phyloP scores from a whole-genome alignment of 2,329 filamentous ascomycete genomes.

The Colletotrichum viniferum region DNA sequence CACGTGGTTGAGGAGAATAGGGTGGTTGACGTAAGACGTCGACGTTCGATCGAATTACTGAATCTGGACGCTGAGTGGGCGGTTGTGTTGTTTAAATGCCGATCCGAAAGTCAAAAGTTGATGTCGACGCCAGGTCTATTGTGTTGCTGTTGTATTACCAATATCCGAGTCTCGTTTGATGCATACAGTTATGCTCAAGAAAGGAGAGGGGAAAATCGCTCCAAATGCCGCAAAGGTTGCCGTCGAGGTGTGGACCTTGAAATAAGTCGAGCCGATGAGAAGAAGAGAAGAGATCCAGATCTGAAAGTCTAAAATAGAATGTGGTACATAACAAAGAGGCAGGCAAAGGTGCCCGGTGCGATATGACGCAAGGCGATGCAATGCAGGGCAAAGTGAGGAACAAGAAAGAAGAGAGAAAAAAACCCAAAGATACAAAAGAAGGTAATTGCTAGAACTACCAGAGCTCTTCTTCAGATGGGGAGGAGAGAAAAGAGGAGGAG shows the following conservation, averaged over 20 bases:
- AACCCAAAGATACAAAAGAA: constrained; percentile 35
- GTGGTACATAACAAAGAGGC: neutral
- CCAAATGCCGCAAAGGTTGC: neutral
- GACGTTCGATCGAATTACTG: neutral
- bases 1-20: neutral
- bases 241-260: neutral
- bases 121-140: constrained; percentile 24
- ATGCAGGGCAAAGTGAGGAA: constrained; percentile 16
- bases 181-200: neutral
- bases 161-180: neutral
- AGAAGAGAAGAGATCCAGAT: neutral
- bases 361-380: neutral
- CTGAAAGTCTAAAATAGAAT: neutral
- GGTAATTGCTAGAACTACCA: constrained; percentile 43
- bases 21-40: neutral
- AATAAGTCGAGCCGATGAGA: neutral
- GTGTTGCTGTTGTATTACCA: neutral
- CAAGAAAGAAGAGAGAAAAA: constrained; percentile 11
- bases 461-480: constrained; percentile 47
- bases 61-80: no score
- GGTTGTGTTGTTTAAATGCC: neutral
- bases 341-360: neutral
- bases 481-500: neutral
- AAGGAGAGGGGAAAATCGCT: neutral
- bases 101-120: neutral